Base-by-base conservation (phyloP, 176 grass and related monocot genomes). In the Lolium perenne region DNA sequence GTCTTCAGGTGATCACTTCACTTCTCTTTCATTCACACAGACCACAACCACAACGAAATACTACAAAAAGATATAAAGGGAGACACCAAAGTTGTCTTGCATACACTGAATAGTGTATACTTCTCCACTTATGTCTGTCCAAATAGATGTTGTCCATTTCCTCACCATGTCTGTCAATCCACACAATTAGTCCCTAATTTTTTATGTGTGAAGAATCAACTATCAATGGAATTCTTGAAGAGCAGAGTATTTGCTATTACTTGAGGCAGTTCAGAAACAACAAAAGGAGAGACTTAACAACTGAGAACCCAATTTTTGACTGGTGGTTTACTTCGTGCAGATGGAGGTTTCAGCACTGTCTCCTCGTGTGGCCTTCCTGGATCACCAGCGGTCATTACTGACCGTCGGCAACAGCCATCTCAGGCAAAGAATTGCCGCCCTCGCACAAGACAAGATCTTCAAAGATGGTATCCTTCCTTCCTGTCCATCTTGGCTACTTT, bases 341-440 rank as follows among this genome's bases (percentile, higher is more conserved):
- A 99, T 91, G 76, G 94, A 99, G 87, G 92, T 99, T 6, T 92
- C 97, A 12, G 88, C 90, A 32, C 74, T 99, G 68, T 99, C 97
- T 60, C 97, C 97, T 76, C 90, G 92, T 71, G 94, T 99, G 56
- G 94, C 94, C 47, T 96, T 99, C 82, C 92, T 99, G 2, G 97
- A 99, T 90, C 97, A 99, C 83, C 97, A 99, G 79, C 71, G 97
- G 15, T 94, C 97, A 16, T 68, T 99, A 23, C 92, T 99, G 38
- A 94, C 97, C 6, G 90, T 99, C 5, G 92, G 94, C 68, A 99
- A 99, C 83, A 94, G 97, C 90, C 94, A 96, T 90, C 90, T 99
- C 71, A 99, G 89, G 92, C 97, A 99, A 80, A 88, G 94, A 40
- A 99, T 99, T 15, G 97, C 97, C 14, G 97, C 94, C 6, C 92